These are phyloP conservation scores for Setomelanomma holmii DNA, from an alignment of 2,329 filamentous ascomycete species.

Conservation along the genomic window DNA sequence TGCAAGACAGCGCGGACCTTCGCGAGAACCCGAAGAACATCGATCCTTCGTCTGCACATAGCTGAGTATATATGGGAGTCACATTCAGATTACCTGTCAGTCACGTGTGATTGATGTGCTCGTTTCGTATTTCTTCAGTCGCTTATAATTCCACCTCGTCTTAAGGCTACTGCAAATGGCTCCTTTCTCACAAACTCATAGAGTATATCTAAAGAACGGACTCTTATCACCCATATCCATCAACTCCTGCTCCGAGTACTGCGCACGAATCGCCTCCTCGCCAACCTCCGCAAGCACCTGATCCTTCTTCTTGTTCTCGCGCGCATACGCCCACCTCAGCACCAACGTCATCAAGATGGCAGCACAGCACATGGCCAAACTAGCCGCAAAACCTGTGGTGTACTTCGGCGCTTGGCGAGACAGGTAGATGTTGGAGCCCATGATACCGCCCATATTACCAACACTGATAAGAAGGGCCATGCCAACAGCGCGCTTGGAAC, in stretches of 20 bases:
- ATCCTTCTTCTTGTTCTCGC: conserved; percentile 41
- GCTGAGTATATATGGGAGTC: too few relatives aligned
- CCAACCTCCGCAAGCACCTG: conserved; percentile 33
- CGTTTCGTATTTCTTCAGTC: not conserved
- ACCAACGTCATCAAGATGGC: conserved; percentile 55
- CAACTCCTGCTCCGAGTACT: conserved; percentile 50
- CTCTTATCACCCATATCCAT: conserved; percentile 52
- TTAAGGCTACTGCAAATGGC: too few relatives aligned
- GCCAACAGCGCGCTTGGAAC: conserved; percentile 52
- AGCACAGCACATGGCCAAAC: conserved; percentile 54
- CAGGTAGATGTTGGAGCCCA: conserved; percentile 59
- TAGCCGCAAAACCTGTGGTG: conserved; percentile 58
- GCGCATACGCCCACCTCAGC: conserved; percentile 52
- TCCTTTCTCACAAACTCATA: conserved; percentile 19
- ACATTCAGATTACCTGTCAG: too few relatives aligned
- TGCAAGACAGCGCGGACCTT: too few relatives aligned
- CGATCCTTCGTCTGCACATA: too few relatives aligned
- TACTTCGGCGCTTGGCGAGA: conserved; percentile 57
- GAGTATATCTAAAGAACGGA: conserved; percentile 52
- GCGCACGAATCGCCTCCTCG: conserved; percentile 44
- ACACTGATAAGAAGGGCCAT: conserved; percentile 58
- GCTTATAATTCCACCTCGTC: not conserved
- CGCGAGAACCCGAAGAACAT: too few relatives aligned
- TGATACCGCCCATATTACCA: conserved; percentile 56
- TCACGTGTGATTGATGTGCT: too few relatives aligned